These are phyloP conservation scores for Phoma sp. DNA, from an alignment of 2,329 filamentous ascomycete genomes.

Conservation along the genomic window DNA sequence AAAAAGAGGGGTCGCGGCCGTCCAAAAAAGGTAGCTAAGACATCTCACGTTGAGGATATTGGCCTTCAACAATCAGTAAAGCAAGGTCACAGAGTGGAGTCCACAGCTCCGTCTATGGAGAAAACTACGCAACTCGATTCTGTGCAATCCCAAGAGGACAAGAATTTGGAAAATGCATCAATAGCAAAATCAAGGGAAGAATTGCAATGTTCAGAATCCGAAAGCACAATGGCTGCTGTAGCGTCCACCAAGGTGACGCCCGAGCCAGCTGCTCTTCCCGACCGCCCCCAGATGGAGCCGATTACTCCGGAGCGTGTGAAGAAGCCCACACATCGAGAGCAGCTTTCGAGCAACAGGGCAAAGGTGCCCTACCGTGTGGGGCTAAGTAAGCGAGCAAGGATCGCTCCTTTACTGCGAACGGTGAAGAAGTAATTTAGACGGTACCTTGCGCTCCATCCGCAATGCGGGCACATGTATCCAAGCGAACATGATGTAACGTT, in stretches of 20 bases:
- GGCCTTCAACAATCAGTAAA: not conserved
- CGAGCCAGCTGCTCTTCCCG: constrained; percentile 1
- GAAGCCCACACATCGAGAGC: constrained; percentile 11
- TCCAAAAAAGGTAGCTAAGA: constrained; percentile 32
- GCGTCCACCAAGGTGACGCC: not conserved
- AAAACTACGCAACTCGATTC: not conserved
- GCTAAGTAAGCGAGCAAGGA: constrained; percentile 55
- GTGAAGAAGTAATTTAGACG: constrained; percentile 50
- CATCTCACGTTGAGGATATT: not conserved
- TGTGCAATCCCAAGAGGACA: not conserved
- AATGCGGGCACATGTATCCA: not conserved
- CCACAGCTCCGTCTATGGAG: not conserved
- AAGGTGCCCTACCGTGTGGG: constrained; percentile 56
- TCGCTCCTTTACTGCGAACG: constrained; percentile 55
- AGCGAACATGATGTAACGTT: not conserved
- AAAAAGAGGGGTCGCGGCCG: constrained; percentile 43
- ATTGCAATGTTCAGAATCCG: not conserved
- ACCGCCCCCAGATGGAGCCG: constrained; percentile 24
- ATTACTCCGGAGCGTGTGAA: constrained; percentile 18
- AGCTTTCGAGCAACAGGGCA: constrained; percentile 40
- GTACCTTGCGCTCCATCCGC: not conserved
- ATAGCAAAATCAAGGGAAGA: not conserved
- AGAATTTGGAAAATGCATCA: not conserved
- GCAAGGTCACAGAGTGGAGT: not conserved
- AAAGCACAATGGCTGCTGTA: not conserved